Base-by-base conservation (phyloP, 169 alveolate species). In the Cryptosporidium sp. region DNA sequence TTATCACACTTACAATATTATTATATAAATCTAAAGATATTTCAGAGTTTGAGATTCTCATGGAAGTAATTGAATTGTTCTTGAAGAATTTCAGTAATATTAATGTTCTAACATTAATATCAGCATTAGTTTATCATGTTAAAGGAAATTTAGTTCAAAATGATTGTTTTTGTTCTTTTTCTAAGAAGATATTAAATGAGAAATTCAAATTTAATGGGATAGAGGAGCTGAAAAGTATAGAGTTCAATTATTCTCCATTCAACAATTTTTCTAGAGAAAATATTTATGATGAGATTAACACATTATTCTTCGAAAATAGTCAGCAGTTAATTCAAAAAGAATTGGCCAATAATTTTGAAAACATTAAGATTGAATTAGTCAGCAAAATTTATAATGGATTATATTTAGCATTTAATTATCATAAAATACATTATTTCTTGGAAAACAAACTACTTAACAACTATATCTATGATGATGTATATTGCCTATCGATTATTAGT, bases 81-180 rank as follows among this genome's bases (percentile, higher is more conserved):
- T 18, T 31, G 43, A 48, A 29, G 0, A 70, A 62, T 12, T 37
- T 65, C 23, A 59, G 37, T 9, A 12, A 23, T 3, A 45, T 62
- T 14, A 65, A 80, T 43, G 41, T 35, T 41, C 8, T 80, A 9
- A 41, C 80, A 5, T 62, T 80, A 41, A 41, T 62, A 29, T 23
- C 89, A 14, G 69, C 80, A 21, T 29, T 80, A 59, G 26, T 80
- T 43, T 80, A 80, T 65, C 89, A 80, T 48, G 26, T 65, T 26
- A 80, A 80, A 59, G 89, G 69, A 16, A 45, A 65, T 8, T 43
- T 80, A 62, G 50, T 65, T 23, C 26, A 59, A 45, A 43, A 62
- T 59, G 74, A 80, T 45, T 12, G n/a, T 18, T 43, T 80, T 37
- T 59, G 68, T 41, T n/a, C 6, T 65, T 9, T 4, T 16, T 80